These are phyloP conservation scores for Dothistroma pini DNA, from an alignment of 2,329 filamentous ascomycete species.

Conservation along the genomic window DNA sequence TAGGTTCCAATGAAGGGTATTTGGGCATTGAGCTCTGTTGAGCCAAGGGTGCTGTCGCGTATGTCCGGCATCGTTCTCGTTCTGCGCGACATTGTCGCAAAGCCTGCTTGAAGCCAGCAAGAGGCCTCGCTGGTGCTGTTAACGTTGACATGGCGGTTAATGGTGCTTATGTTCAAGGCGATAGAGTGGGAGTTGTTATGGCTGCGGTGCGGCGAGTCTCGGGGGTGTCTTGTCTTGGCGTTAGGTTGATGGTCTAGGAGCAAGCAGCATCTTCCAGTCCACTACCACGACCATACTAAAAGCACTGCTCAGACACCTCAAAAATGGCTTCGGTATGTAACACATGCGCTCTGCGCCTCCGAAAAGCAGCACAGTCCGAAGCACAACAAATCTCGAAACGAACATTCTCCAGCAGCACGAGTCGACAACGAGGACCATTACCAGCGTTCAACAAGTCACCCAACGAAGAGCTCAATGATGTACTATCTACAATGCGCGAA, in stretches of 20 bases:
- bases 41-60: conserved; percentile 41
- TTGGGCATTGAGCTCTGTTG: conserved; percentile 40
- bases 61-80: conserved; percentile 29
- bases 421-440: conserved; percentile 24
- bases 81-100: conserved; percentile 54
- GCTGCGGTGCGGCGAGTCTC: conserved; percentile 15
- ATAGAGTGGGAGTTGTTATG: background rate
- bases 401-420: conserved; percentile 26
- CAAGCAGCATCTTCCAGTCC: background rate
- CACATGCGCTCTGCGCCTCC: conserved; percentile 33
- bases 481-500: conserved; percentile 41
- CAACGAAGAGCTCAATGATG: conserved; percentile 39
- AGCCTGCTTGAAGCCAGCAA: conserved; percentile 66
- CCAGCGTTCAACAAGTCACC: conserved; percentile 43
- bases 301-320: too few species aligned
- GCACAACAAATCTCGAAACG: conserved; percentile 17
- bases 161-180: conserved; percentile 6
- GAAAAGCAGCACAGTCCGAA: conserved; percentile 23
- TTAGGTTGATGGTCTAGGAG: background rate
- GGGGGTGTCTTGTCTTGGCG: conserved; percentile 6
- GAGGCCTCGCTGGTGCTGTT: conserved; percentile 58
- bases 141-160: conserved; percentile 53
- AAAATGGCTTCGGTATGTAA: conserved; percentile 29
- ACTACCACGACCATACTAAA: background rate
- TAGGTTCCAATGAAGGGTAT: conserved; percentile 46